Evolutionary conservation across 371 early-diverging fungal species (phyloP).

Genomic region (Lichtheimia corymbifera): DNA sequence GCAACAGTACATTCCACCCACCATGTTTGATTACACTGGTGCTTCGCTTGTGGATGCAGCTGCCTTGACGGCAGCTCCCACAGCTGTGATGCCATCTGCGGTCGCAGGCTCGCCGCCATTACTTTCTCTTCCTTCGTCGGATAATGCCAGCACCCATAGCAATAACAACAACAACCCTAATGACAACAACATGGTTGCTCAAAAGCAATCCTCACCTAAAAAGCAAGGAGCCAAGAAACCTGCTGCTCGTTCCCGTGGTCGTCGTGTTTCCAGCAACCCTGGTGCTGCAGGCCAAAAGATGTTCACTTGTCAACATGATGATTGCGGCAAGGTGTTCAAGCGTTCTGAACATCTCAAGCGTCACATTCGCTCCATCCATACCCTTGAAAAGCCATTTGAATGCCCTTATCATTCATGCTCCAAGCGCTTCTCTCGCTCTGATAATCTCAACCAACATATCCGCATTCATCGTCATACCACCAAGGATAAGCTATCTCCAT

Average conservation of each 20-base stretch:
- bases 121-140: not conserved
- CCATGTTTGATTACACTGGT: not conserved
- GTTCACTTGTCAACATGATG: conserved; percentile 50
- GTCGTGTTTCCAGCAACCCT: conserved; percentile 43
- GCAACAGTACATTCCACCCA: not conserved
- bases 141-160: not conserved
- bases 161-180: conserved; percentile 6
- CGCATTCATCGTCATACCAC: conserved; percentile 49
- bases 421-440: conserved; percentile 58
- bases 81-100: conserved; percentile 15
- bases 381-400: conserved; percentile 52
- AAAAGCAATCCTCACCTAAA: not conserved
- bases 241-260: conserved; percentile 40
- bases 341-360: conserved; percentile 82
- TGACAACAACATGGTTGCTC: not conserved
- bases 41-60: conserved; percentile 18
- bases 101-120: conserved; percentile 1
- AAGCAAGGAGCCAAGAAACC: conserved; percentile 2
- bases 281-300: conserved; percentile 35
- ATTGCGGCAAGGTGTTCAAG: conserved; percentile 79
- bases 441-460: conserved; percentile 70
- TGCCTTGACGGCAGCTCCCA: conserved; percentile 31
- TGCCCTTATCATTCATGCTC: conserved; percentile 64
- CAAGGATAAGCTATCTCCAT: conserved; percentile 18
- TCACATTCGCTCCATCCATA: conserved; percentile 67